Evolutionary conservation across 768 basidiomycete genomes (phyloP).

Genomic region (Psilocybe cubensis): DNA sequence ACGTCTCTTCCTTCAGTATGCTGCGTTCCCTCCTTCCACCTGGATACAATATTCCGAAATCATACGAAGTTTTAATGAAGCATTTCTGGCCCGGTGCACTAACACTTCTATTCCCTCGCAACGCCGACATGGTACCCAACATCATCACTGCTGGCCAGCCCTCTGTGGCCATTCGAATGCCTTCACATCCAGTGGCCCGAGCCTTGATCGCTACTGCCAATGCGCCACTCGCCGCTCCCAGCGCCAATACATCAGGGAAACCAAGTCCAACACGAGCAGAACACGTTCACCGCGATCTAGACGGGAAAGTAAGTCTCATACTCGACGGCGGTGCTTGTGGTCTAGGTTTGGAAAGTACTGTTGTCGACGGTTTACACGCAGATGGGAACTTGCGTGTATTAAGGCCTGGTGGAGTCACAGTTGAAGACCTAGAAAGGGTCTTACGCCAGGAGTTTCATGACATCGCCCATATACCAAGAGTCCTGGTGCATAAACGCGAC

Average conservation of each 20-base stretch:
- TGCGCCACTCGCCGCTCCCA: conserved; percentile 89
- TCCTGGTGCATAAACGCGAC: conserved; percentile 82
- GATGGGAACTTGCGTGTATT: conserved; percentile 82
- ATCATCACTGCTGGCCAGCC: conserved; percentile 80
- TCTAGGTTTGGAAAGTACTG: conserved; percentile 95
- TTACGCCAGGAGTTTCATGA: conserved; percentile 46
- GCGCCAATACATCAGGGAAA: conserved; percentile 92
- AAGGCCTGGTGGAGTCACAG: conserved; percentile 90
- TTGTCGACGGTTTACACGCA: conserved; percentile 82
- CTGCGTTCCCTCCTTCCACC: conserved; percentile 74
- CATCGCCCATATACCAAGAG: conserved; percentile 45
- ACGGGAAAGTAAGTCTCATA: conserved; percentile 74
- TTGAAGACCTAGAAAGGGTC: conserved; percentile 78
- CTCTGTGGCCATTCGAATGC: conserved; percentile 92
- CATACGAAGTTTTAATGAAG: conserved; percentile 77
- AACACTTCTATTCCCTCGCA: conserved; percentile 86
- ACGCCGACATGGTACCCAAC: conserved; percentile 62
- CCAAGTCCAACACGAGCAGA: conserved; percentile 91
- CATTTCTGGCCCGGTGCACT: conserved; percentile 96
- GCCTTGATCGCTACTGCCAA: conserved; percentile 80
- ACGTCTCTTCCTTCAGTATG: conserved; percentile 88
- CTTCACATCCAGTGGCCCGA: conserved; percentile 90
- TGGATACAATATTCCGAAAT: conserved; percentile 57
- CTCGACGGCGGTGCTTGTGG: conserved; percentile 92
- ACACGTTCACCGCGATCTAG: conserved; percentile 82